phyloP scores from a whole-genome alignment of 75 land plant genomes.

The Pinus albicaulis region DNA sequence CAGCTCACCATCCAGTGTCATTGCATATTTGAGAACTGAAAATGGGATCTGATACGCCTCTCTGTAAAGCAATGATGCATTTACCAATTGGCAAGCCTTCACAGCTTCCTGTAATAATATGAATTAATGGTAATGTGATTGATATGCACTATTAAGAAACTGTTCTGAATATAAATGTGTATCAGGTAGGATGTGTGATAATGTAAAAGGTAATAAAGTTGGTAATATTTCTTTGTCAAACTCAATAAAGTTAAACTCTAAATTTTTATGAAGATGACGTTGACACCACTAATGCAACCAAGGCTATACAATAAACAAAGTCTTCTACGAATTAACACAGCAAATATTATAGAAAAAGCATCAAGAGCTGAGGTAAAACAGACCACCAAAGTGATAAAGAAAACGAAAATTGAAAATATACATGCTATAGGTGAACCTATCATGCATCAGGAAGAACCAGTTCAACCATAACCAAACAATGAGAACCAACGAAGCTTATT shows the following conservation, averaged over 20 bases:
- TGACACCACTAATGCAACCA: neutral
- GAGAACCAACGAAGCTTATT: too few relatives aligned
- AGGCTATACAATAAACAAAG: neutral
- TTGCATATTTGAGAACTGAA: constrained; percentile 97
- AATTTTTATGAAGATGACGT: neutral
- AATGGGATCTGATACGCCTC: constrained; percentile 75
- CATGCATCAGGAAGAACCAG: too few relatives aligned
- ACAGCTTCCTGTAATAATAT: constrained; percentile 68
- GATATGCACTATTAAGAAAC: neutral
- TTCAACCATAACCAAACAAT: too few relatives aligned
- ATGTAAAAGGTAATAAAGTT: constrained; percentile 3
- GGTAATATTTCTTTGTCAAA: neutral
- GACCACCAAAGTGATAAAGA: too few relatives aligned
- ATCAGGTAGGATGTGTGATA: neutral
- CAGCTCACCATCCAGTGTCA: constrained; percentile 97
- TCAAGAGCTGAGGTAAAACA: neutral
- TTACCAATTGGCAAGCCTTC: constrained; percentile 79
- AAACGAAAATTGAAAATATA: too few relatives aligned
- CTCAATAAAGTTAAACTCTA: too few relatives aligned
- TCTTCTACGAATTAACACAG: neutral
- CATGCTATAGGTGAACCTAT: too few relatives aligned
- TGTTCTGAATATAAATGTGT: neutral
- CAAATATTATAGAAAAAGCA: neutral
- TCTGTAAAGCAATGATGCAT: constrained; percentile 89
- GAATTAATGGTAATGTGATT: neutral